phyloP scores from a whole-genome alignment of 2,329 filamentous ascomycete genomes.

The Stenocarpella maydis region DNA sequence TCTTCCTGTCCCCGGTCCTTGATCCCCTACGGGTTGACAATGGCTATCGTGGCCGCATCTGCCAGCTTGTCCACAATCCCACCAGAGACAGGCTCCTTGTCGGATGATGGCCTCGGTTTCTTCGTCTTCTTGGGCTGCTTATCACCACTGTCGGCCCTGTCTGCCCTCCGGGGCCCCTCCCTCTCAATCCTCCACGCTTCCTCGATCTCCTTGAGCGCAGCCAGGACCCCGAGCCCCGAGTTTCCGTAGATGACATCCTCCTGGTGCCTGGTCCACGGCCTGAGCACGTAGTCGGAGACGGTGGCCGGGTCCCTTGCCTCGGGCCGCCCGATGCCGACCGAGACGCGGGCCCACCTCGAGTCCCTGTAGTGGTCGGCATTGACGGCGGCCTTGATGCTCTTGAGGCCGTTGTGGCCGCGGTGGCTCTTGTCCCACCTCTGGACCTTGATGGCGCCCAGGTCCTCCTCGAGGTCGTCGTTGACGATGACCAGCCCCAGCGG shows the following conservation, averaged over 20 bases:
- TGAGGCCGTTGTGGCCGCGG: slow-evolving; percentile 79
- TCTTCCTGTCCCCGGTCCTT: neutral
- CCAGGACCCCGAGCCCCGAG: slow-evolving; percentile 60
- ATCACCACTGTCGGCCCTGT: neutral
- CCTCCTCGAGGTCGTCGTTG: slow-evolving; percentile 86
- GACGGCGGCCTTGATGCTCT: slow-evolving; percentile 67
- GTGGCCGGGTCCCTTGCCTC: slow-evolving; percentile 69
- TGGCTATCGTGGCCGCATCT: slow-evolving; percentile 13
- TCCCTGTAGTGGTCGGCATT: slow-evolving; percentile 50
- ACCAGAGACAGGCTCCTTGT: neutral
- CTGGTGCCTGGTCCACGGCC: slow-evolving; percentile 66
- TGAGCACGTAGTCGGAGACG: slow-evolving; percentile 82
- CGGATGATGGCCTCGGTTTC: slow-evolving; percentile 2
- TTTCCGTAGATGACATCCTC: slow-evolving; percentile 58
- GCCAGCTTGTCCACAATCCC: neutral
- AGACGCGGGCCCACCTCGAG: slow-evolving; percentile 66
- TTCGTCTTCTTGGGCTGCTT: slow-evolving; percentile 9
- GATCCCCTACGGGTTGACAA: neutral
- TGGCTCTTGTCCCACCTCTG: slow-evolving; percentile 70
- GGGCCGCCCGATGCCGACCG: slow-evolving; percentile 89
- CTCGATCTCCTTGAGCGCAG: slow-evolving; percentile 57
- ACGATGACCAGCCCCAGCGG: slow-evolving; percentile 72
- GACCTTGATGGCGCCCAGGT: slow-evolving; percentile 72
- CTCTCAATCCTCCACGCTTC: slow-evolving; percentile 44
- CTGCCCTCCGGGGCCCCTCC: neutral